Base-by-base conservation (phyloP, 805 yeast species). In the Ascoidea tarda region DNA sequence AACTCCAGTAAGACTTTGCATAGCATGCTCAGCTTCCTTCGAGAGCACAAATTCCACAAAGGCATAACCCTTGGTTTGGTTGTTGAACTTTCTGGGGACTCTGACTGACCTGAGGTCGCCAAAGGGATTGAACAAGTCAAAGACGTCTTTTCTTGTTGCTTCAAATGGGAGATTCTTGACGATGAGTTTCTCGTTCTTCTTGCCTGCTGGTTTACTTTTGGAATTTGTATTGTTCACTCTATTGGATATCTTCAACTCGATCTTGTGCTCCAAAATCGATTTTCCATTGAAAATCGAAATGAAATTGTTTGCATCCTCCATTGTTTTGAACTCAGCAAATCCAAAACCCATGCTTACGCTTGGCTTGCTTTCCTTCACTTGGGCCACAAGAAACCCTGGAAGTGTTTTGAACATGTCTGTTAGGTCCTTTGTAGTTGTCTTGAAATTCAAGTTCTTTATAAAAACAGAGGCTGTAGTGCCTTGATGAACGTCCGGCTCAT, bases 111-210 rank as follows among this genome's bases (percentile, higher is more conserved):
- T 87, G 62, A 93, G 74, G 68, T 87, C 90, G 54, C 99, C 99
- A 70, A 91, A 93, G 1, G 98, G 83, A 54, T 93, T 89, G 69
- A 93, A 90, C 58, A 93, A 73, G 65, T 89, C 95, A 62, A 87
- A 81, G n/a, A 93, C 81, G 63, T 93, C 98, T 62, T 87, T 85
- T 69, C 96, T 81, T 2, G 93, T 77, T 21, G 97, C 90, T 70
- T 93, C 99, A 68, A 93, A 93, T 55, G 99, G 98, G 68, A 93
- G 78, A 70, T 93, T 93, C 82, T 93, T 93, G 66, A 93, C 89
- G 66, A 93, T 84, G 59, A 93, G 84, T 68, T 91, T 91, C 57
- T 81, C 74, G n/a, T 81, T 71, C 57, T 73, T 76, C 57, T 64
- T 65, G 54, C 63, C 55, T 21, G 63, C 59, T 14, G 64, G 59